Evolutionary conservation across 352 stramenopile genomes (phyloP), one percentile per base, ranked within the genome.

Genomic region (Halophytophthora polymorphica): DNA sequence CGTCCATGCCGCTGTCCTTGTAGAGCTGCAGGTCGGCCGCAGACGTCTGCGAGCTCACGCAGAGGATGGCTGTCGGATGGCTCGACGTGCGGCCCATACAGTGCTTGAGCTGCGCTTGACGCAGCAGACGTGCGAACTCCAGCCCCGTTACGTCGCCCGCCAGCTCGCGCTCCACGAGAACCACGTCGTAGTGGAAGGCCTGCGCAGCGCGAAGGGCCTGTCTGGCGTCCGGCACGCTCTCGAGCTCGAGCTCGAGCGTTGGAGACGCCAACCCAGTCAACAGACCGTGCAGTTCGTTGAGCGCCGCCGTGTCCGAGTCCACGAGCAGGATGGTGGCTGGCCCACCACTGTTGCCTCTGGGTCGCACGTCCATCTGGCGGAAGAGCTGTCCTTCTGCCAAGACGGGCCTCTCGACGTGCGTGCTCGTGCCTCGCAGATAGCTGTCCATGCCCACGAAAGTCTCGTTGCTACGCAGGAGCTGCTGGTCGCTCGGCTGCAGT

Each of bases 1-100:
- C 89, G 58, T 97, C 88, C 73, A 97, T 94, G n/a, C 88, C 89
- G 6, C 66, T 74, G 23, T 93, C 76, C 54, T 93, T 95, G 63
- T 97, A 98, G 7, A 76, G 49, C 40, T 88, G 74, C 3, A 97
- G 64, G 56, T 97, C 86, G 7, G 71, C 58, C 0, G 71, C 55
- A 2, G 74, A 56, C 1, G 80, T 94, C 44, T 83, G 50, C 11
- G 53, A 62, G 15, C 68, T 93, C 11, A 96, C 45, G n/a, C 77
- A 93, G 1, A 97, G 56, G 22, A 98, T 66, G 0, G 54, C 44
- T 3, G 52, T 51, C 7, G 37, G 40, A 17, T 19, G 23, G 10
- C 8, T 45, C 2, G 45, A 35, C 17, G 62, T 77, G 39, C 48
- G 79, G 35, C 73, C 69, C 13, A 71, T 14, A 41, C 46, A 58